Base-by-base conservation (phyloP, 2,329 filamentous ascomycete species). In the Calonectria pauciramosa region DNA sequence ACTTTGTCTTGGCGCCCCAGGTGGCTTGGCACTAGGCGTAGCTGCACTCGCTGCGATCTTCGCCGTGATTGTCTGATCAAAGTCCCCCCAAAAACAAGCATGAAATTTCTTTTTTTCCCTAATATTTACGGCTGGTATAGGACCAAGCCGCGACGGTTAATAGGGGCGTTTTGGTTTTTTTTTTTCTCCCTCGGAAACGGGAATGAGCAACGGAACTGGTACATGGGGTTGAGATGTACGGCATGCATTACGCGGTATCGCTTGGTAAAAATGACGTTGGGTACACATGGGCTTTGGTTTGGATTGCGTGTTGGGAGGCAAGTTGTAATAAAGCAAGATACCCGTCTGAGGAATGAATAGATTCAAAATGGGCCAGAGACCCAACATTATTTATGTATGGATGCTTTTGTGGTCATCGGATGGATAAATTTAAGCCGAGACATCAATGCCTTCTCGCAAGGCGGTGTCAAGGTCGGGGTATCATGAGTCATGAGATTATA, bases 401-500 rank as follows among this genome's bases (percentile, higher is more conserved):
- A n/a, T 47, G 44, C n/a, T 47, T 47, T 23, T 54, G 34, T 44
- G 52, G 26, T n/a, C 34, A 41, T 41, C 20, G 23, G 9, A 63
- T 41, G 34, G 14, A 34, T 47, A 32, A 38, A 32, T 23, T 67
- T 36, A 18, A 56, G 2, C 36, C 11, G n/a, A n/a, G 13, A 16
- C 41, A 32, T 28, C 60, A 32, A 4, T 14, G 3, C 30, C 26
- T 26, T 47, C 41, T 65, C 20, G 20, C 4, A 26, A 41, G 56
- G 60, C 10, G 41, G 60, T 65, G 41, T 65, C 41, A 18, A 34
- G 60, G 20, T 10, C 18, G 44, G 59, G 74, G 70, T 75, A 75
- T 72, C 73, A 67, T 72, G 59, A 23, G 52, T 73, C 71, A 51
- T 72, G 44, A 74, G 28, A 54, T 74, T 63, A 28, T 71, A 71